These are phyloP conservation scores for Trametes maxima DNA, from an alignment of 768 basidiomycete species.

Conservation along the genomic window DNA sequence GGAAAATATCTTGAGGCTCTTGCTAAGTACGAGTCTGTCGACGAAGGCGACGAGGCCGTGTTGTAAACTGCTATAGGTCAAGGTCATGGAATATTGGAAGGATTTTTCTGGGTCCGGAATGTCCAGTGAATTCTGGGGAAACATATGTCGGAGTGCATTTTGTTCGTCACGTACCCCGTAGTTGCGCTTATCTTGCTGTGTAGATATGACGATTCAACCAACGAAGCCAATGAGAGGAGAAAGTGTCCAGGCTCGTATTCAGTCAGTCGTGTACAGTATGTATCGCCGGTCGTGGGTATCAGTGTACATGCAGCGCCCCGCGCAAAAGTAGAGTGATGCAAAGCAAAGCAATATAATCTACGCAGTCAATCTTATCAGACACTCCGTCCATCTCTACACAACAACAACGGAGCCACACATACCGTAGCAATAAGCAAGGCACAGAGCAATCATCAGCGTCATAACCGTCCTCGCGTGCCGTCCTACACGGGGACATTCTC, in stretches of 20 bases:
- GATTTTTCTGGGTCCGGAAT: too few relatives aligned
- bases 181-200: too few relatives aligned
- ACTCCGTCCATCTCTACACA: neutral
- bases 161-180: too few relatives aligned
- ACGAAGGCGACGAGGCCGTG: slow-evolving; percentile 4
- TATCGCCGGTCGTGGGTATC: slow-evolving; percentile 9
- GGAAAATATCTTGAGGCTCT: slow-evolving; percentile 35
- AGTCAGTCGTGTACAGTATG: slow-evolving; percentile 6
- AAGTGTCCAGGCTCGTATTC: slow-evolving; percentile 4
- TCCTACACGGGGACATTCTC: slow-evolving; percentile 44
- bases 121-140: too few relatives aligned
- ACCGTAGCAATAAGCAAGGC: slow-evolving; percentile 16
- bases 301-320: slow-evolving; percentile 12
- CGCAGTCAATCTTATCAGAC: neutral
- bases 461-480: neutral
- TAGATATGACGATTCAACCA: slow-evolving; percentile 21
- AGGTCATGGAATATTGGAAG: neutral
- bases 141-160: too few relatives aligned
- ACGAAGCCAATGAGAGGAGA: neutral
- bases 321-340: slow-evolving; percentile 9
- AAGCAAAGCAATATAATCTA: slow-evolving; percentile 12
- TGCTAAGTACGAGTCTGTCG: slow-evolving; percentile 33
- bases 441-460: slow-evolving; percentile 1
- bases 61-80: neutral
- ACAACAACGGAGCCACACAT: neutral